Base-by-base conservation (phyloP, 257 asterid species). In the Capsicum baccatum region DNA sequence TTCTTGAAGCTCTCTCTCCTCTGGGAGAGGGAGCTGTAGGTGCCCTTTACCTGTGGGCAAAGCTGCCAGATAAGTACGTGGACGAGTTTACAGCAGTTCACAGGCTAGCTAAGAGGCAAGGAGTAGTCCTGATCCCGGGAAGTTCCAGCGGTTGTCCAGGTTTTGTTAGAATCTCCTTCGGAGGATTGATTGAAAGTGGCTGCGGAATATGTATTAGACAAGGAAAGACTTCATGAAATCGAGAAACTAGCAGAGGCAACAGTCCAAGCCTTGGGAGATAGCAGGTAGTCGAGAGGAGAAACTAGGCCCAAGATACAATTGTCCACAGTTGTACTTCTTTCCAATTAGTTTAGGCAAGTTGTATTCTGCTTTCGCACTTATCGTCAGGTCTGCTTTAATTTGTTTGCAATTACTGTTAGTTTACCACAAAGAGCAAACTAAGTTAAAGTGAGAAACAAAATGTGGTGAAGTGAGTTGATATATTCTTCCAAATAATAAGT, bases 11-110 rank as follows among this genome's bases (percentile, higher is more conserved):
- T 0, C 57, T 95, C 52, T 92, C 96, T 63, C 99, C 99, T 3
- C 82, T 97, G 83, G 99, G 99, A n/a, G 79, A 87, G 37, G 94
- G 85, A 4, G 92, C 98, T 0, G 94, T 95, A 89, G 99, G 99
- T 1, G 98, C 99, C 0, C 94, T 97, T 26, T 97, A 97, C 90
- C 85, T 97, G 87, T 97, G 99, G 99, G 99, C 94, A 7, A 95
- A 94, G 86, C 97, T 95, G 44, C 98, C 98, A 1, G 94, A 92
- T 2, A 66, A 84, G 33, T 84, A 87, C 64, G 10, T 58, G 0
- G 90, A 95, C 7, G 98, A 97, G 89, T 91, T 90, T 85, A 90
- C 90, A 83, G 97, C 94, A 1, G 98, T 97, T 1, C 91, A 86
- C 48, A 95, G 99, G 99, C 88, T 97, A 44, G 98, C 94, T 2